Evolutionary conservation across 225 moss, liverwort and hornwort species (phyloP).

Genomic region (Pseudoscleropodium purum): DNA sequence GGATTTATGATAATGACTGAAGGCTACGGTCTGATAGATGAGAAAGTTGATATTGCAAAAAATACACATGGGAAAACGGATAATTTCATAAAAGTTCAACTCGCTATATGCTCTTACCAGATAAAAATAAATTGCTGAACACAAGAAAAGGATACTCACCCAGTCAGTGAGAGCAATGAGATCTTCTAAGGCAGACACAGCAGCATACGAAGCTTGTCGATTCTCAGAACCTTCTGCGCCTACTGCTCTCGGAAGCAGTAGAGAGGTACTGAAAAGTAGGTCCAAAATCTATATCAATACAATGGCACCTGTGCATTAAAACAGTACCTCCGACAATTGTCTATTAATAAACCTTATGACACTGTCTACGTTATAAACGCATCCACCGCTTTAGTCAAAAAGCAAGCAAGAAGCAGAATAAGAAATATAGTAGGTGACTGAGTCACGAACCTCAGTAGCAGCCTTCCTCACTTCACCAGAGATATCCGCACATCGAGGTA

Average conservation of each 20-base stretch:
- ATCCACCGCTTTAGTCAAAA: background rate
- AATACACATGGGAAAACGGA: background rate
- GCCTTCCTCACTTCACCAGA: conserved; percentile 69
- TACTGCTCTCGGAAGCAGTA: conserved; percentile 89
- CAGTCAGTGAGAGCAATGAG: conserved; percentile 88
- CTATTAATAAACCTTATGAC: background rate
- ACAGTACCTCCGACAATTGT: background rate
- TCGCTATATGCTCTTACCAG: background rate
- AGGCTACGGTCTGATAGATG: background rate
- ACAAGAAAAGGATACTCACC: conserved; percentile 36
- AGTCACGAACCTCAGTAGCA: conserved; percentile 58
- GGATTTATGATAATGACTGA: background rate
- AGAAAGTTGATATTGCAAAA: background rate
- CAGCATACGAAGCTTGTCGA: conserved; percentile 91
- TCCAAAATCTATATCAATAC: conserved; percentile 67
- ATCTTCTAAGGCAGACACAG: conserved; percentile 77
- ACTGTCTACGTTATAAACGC: background rate
- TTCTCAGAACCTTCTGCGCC: conserved; percentile 76
- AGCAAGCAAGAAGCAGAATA: background rate
- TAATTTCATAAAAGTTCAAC: background rate
- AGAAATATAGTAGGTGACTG: background rate
- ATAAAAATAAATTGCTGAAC: background rate
- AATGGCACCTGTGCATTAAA: conserved; percentile 19
- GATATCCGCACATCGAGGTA: conserved; percentile 85
- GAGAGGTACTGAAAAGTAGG: conserved; percentile 85